A percentile compares a stretch with the other conserved stretches of the same genome.
These are phyloP conservation scores for Alternaria panax DNA, from an alignment of 2,329 filamentous ascomycete genomes.

Conservation along the genomic window DNA sequence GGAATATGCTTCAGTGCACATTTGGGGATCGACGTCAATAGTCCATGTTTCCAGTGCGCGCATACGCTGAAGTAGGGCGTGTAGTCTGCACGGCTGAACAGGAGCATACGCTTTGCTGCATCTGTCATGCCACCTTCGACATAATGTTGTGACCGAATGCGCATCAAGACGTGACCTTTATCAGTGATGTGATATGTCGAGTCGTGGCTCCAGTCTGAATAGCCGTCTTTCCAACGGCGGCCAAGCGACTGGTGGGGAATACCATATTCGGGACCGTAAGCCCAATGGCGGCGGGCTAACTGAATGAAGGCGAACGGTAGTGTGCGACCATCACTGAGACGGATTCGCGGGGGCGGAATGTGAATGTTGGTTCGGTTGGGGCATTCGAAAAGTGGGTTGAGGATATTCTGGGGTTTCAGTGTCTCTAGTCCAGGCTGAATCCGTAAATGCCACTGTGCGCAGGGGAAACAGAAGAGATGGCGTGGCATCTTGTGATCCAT, in stretches of 20 bases:
- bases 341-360: constrained; percentile 61
- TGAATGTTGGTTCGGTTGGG: constrained; percentile 61
- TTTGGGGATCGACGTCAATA: constrained; percentile 67
- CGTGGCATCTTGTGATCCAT: constrained; percentile 62
- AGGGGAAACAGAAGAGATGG: constrained; percentile 67
- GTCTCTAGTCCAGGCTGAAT: constrained; percentile 62
- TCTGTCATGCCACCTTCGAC: constrained; percentile 59
- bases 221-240: constrained; percentile 62
- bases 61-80: constrained; percentile 69
- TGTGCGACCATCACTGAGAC: constrained; percentile 59
- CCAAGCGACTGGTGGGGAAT: constrained; percentile 50
- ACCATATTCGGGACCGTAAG: constrained; percentile 54
- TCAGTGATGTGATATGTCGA: constrained; percentile 61
- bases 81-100: constrained; percentile 68
- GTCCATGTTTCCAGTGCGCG: constrained; percentile 68
- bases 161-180: constrained; percentile 63
- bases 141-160: constrained; percentile 63
- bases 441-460: constrained; percentile 63
- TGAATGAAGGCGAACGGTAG: constrained; percentile 67
- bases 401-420: constrained; percentile 60
- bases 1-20: constrained; percentile 67
- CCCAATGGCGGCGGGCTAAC: constrained; percentile 60
- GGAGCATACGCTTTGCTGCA: constrained; percentile 61
- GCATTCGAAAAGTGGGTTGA: constrained; percentile 66
- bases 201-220: constrained; percentile 62